Percentiles rank a stretch among this genome's conserved stretches.
Evolutionary conservation across 2,329 filamentous ascomycete genomes (phyloP).

Genomic region (Fusarium sp.): DNA sequence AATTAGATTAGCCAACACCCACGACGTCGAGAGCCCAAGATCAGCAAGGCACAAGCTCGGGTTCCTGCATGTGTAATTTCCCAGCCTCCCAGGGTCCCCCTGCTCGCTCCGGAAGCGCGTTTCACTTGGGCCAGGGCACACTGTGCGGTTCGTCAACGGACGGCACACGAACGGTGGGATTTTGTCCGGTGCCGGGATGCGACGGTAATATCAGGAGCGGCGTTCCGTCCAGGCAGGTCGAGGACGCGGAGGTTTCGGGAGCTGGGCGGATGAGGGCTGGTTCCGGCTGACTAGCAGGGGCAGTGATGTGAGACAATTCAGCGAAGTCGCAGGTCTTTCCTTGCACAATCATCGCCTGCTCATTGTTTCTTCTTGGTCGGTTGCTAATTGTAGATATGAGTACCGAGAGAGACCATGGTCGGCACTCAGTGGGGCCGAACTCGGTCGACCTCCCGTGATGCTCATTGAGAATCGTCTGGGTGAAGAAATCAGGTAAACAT

Average conservation of each 20-base stretch:
- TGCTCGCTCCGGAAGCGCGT: slow-evolving; percentile 32
- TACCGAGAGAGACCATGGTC: neutral
- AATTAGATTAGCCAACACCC: neutral
- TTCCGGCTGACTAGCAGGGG: slow-evolving; percentile 23
- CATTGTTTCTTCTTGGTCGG: neutral
- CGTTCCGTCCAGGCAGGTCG: neutral
- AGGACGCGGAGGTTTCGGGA: neutral
- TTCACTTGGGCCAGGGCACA: slow-evolving; percentile 32
- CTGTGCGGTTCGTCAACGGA: slow-evolving; percentile 1
- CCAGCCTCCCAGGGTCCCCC: slow-evolving; percentile 36
- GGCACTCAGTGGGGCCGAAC: neutral
- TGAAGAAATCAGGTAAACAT: too few relatives aligned
- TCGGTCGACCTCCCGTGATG: neutral
- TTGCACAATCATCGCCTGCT: neutral
- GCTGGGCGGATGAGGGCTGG: slow-evolving; percentile 12
- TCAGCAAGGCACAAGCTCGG: slow-evolving; percentile 20
- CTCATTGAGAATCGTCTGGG: neutral
- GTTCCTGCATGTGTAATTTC: slow-evolving; percentile 45
- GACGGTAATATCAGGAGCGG: slow-evolving; percentile 1
- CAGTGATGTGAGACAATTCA: slow-evolving; percentile 14
- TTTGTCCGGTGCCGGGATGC: slow-evolving; percentile 3
- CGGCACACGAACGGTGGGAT: slow-evolving; percentile 8
- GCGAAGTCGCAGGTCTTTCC: neutral
- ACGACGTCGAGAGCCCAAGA: slow-evolving; percentile 5
- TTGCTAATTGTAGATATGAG: neutral